Conservation (phyloP, 2,329 filamentous ascomycete genomes). For the Metarhizium sp. region DNA sequence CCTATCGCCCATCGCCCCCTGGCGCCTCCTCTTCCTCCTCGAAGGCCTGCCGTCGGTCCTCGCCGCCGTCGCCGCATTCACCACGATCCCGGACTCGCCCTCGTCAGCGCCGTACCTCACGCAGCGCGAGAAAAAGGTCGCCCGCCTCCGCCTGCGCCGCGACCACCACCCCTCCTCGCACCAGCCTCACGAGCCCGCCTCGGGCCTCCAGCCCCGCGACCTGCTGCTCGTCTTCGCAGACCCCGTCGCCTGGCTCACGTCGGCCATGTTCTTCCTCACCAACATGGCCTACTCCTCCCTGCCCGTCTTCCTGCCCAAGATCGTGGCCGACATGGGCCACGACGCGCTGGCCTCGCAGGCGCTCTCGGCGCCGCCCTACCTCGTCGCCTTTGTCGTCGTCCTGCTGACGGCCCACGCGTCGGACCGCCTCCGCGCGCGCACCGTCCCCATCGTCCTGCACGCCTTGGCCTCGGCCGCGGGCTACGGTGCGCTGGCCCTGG, state of each 20-base stretch:
- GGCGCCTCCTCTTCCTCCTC: slow-evolving; percentile 76
- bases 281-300: slow-evolving; percentile 85
- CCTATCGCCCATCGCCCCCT: slow-evolving; percentile 61
- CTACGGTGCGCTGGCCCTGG: slow-evolving; percentile 51
- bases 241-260: slow-evolving; percentile 53
- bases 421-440: slow-evolving; percentile 55
- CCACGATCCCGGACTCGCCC: slow-evolving; percentile 67
- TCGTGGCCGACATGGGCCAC: slow-evolving; percentile 69
- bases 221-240: slow-evolving; percentile 36
- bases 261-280: slow-evolving; percentile 75
- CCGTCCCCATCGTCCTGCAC: slow-evolving; percentile 57
- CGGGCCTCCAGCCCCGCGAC: slow-evolving; percentile 44
- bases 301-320: slow-evolving; percentile 79
- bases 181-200: slow-evolving; percentile 3
- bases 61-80: slow-evolving; percentile 64
- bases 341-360: slow-evolving; percentile 59
- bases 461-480: slow-evolving; percentile 56
- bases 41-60: slow-evolving; percentile 80
- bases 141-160: slow-evolving; percentile 54
- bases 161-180: slow-evolving; percentile 18
- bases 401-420: slow-evolving; percentile 64
- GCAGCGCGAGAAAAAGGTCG: slow-evolving; percentile 57
- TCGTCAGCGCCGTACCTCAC: slow-evolving; percentile 55
- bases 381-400: slow-evolving; percentile 63
- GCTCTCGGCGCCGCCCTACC: slow-evolving; percentile 72